Evolutionary conservation across 257 asterid genomes (phyloP), one percentile per base, ranked within the genome.

Genomic region (Solanum lycopersicoides): DNA sequence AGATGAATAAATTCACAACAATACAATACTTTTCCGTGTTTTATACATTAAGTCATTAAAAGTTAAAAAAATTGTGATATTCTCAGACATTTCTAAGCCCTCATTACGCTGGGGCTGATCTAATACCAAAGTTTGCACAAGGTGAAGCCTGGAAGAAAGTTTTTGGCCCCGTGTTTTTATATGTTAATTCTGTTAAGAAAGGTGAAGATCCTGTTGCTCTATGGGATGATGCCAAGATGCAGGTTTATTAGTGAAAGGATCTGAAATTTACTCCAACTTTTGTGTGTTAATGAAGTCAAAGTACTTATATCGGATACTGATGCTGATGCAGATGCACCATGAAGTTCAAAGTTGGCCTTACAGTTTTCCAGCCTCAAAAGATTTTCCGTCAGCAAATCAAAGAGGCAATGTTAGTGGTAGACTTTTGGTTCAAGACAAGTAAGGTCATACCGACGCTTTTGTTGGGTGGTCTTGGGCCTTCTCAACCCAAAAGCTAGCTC

Each of bases 111-210:
- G 97, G 96, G 50, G 92, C 89, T 87, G 98, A 92, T 88, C 89
- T 94, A 83, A 12, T 92, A 50, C 89, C 93, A 18, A 94, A 92
- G 87, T 91, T 94, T 90, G 87, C 88, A 44, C 82, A 90, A 76
- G 95, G 95, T 3, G 98, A 94, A 86, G 34, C 83, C 74, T 94
- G 98, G 98, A 94, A 93, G 92, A 94, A 94, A 91, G 98, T 93
- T 77, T 91, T 93, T 68, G 98, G 98, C 13, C 98, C 96, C 18
- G 93, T 94, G 89, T 94, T 93, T 86, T 82, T 93, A 44, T 91
- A 93, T 73, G 92, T 94, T 30, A 94, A 94, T 88, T 93, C 93
- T 60, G 89, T 85, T 39, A n/a, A 86, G 77, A 88, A 88, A 66
- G 89, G 72, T 74, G 84, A 90, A 42, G 91, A 91, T 88, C 90